Percentiles rank a stretch among this genome's conserved stretches.
These are phyloP conservation scores for Cyberlindnera petersonii DNA, from an alignment of 805 yeast genomes.

Conservation along the genomic window DNA sequence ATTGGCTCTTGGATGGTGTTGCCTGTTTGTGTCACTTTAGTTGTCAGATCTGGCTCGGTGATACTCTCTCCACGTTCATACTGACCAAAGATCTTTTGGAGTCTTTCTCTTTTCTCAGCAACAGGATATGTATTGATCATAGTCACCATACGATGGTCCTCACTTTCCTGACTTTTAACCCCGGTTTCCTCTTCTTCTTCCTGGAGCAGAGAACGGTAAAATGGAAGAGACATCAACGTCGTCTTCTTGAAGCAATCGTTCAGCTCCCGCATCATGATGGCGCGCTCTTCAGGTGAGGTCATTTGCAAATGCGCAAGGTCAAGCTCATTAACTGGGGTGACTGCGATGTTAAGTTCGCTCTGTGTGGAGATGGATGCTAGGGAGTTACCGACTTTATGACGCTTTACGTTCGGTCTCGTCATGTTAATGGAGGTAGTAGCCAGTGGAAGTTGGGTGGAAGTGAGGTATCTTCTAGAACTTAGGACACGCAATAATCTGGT, in stretches of 20 bases:
- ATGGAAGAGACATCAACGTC: slow-evolving; percentile 1
- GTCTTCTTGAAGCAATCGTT: slow-evolving; percentile 3
- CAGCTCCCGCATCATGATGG: slow-evolving; percentile 6
- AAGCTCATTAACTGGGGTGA: too few species aligned
- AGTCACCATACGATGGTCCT: background rate
- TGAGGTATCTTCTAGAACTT: too few species aligned
- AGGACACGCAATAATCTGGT: too few species aligned
- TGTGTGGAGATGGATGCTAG: too few species aligned
- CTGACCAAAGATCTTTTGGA: background rate
- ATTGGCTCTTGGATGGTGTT: background rate
- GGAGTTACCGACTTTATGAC: too few species aligned
- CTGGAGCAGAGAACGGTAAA: slow-evolving; percentile 1
- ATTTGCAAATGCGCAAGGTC: too few species aligned
- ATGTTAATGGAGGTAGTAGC: too few species aligned
- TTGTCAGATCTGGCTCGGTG: background rate
- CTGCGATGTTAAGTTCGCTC: too few species aligned
- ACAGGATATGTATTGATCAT: slow-evolving; percentile 4
- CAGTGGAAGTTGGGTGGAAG: too few species aligned
- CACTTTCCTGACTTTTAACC: background rate
- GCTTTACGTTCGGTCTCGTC: too few species aligned
- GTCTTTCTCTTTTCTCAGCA: background rate
- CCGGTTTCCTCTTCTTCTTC: background rate
- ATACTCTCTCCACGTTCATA: background rate
- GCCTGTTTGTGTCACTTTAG: background rate
- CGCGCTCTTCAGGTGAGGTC: slow-evolving; percentile 4